phyloP scores from a whole-genome alignment of 192 early-diverging fungal genomes.

The Coemansia sp. region DNA sequence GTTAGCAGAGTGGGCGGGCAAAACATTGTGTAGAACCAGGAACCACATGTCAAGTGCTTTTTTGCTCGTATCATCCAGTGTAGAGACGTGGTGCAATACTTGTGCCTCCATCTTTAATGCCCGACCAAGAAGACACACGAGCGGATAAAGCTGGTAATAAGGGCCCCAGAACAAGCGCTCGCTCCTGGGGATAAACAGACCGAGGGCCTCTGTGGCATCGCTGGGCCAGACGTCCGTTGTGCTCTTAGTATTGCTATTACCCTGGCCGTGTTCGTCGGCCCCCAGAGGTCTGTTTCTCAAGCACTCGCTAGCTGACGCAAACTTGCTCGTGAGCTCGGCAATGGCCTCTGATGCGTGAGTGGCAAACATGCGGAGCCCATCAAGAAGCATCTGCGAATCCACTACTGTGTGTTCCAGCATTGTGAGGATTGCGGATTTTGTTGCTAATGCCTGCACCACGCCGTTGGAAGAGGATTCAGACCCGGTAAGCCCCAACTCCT shows the following conservation, averaged over 20 bases:
- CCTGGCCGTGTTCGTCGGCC: neutral
- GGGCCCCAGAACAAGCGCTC: conserved; percentile 41
- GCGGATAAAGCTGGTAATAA: conserved; percentile 35
- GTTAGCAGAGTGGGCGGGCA: conserved; percentile 28
- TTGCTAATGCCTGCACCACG: conserved; percentile 6
- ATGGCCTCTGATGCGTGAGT: conserved; percentile 18
- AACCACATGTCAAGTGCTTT: conserved; percentile 27
- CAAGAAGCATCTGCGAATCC: conserved; percentile 17
- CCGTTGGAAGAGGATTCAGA: neutral
- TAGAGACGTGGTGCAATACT: conserved; percentile 10
- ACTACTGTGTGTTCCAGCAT: conserved; percentile 29
- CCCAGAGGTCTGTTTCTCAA: conserved; percentile 8
- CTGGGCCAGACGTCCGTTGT: conserved; percentile 10
- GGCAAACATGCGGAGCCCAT: conserved; percentile 20
- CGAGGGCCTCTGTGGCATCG: conserved; percentile 29
- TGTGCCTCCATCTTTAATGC: conserved; percentile 26
- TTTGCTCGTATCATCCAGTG: conserved; percentile 5
- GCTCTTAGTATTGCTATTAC: neutral
- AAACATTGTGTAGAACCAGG: conserved; percentile 10
- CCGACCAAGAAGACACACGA: conserved; percentile 44
- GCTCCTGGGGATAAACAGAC: conserved; percentile 17
- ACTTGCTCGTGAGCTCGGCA: conserved; percentile 12
- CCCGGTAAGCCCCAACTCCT: neutral
- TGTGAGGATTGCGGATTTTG: conserved; percentile 27
- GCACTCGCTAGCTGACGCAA: conserved; percentile 12